phyloP scores from a whole-genome alignment of 2,329 filamentous ascomycete genomes.

The Colletotrichum salicis region DNA sequence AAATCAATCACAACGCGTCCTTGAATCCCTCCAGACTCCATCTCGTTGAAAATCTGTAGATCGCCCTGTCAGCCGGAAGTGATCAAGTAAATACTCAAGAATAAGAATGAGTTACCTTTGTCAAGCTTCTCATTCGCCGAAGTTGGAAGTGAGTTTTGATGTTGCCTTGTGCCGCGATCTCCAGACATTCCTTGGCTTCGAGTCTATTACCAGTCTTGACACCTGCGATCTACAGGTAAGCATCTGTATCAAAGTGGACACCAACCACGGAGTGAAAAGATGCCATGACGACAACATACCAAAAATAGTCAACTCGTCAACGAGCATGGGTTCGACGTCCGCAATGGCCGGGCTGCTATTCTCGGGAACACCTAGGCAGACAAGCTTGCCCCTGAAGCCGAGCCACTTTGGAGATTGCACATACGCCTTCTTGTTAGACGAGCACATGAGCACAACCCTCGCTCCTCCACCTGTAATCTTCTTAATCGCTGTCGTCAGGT shows the following conservation, averaged over 20 bases:
- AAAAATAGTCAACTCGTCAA: conserved; percentile 32
- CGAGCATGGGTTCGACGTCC: conserved; percentile 28
- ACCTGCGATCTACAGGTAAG: conserved; percentile 8
- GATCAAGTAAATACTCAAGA: background rate
- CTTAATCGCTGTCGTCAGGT: conserved; percentile 27
- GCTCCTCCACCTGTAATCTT: conserved; percentile 37
- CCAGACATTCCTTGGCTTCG: conserved; percentile 34
- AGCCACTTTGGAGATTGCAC: conserved; percentile 39
- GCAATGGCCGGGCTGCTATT: conserved; percentile 15
- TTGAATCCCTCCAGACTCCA: conserved; percentile 31
- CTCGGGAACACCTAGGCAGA: conserved; percentile 42
- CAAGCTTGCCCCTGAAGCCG: conserved; percentile 42
- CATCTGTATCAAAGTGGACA: background rate
- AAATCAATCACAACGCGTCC: conserved; percentile 33
- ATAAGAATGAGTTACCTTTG: conserved; percentile 19
- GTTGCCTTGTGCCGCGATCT: conserved; percentile 29
- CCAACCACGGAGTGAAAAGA: no score
- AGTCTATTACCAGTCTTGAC: conserved; percentile 34
- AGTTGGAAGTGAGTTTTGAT: conserved; percentile 33
- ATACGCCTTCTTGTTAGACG: conserved; percentile 39
- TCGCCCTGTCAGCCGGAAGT: background rate
- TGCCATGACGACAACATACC: conserved; percentile 4
- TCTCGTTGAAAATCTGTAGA: conserved; percentile 28
- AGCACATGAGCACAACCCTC: conserved; percentile 39
- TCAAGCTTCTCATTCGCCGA: conserved; percentile 33